Evolutionary conservation across 2,329 filamentous ascomycete genomes (phyloP), one percentile per base, ranked within the genome.

Genomic region (Penicillium sp.): DNA sequence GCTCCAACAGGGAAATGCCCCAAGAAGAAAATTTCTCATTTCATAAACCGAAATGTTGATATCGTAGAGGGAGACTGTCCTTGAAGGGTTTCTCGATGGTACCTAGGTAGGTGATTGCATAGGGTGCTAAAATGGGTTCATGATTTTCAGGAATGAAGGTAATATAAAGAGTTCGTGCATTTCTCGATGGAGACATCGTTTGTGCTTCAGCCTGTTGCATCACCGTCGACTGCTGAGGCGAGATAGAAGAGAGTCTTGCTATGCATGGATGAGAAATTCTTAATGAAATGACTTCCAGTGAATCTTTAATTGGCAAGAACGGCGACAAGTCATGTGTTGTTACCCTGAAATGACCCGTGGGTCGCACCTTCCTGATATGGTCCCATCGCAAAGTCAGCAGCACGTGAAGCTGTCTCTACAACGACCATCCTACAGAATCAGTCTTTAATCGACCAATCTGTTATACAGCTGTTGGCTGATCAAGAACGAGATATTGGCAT

Each of bases 81-180:
- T 63, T 86, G 14, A 86, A 82, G 61, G 83, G 86, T 76, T 80
- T 40, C 78, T 85, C 49, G 81, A 82, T 60, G 81, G 81, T n/a
- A n/a, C n/a, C n/a, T n/a, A n/a, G n/a, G n/a, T 81, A 64, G 57
- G 64, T 56, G 21, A 14, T 11, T 11, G 21, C 12, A n/a, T 12
- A 1, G 28, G 3, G 18, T n/a, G 21, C 51, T 18, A 51, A 6
- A 28, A 8, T 11, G 33, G n/a, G 1, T 16, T 40, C 9, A 16
- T 20, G 33, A 59, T 43, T 52, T 63, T 65, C 35, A 65, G 43
- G 14, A 30, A 42, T 35, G n/a, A 61, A 75, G 81, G 79, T 11
- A 76, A 80, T 20, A n/a, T 45, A 20, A 52, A 52, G 26, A 18
- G 14, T 12, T 42, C 43, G 43, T 35, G 30, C 8, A 20, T 63